A percentile compares a stretch with the other conserved stretches of the same genome.
Evolutionary conservation across 2,329 filamentous ascomycete genomes (phyloP).

Genomic region (Plectosphaerella plurivora): DNA sequence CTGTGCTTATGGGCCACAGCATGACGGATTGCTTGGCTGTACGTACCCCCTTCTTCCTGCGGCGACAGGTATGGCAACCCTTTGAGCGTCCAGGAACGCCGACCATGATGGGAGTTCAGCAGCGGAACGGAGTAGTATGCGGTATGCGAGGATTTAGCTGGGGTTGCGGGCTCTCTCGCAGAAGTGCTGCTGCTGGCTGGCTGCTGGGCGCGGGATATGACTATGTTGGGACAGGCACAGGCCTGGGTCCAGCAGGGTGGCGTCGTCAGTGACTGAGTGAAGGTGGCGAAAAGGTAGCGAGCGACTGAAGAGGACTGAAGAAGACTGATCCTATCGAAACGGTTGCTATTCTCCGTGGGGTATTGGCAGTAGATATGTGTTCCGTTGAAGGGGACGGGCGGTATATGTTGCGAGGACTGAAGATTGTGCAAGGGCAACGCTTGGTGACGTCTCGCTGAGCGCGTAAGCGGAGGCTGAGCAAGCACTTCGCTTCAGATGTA

Average conservation of each 20-base stretch:
- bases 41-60: slow-evolving; percentile 15
- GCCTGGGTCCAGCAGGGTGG: not conserved
- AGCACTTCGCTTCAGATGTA: not conserved
- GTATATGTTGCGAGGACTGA: not conserved
- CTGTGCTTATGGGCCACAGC: no score
- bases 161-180: not conserved
- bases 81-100: slow-evolving; percentile 15
- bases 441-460: not conserved
- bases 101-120: slow-evolving; percentile 7
- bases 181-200: not conserved
- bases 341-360: not conserved
- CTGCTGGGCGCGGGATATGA: not conserved
- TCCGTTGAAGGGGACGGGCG: not conserved
- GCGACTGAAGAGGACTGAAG: no score
- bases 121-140: no score
- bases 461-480: not conserved
- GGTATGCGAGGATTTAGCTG: not conserved
- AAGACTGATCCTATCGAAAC: no score
- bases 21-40: no score
- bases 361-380: not conserved
- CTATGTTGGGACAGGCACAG: not conserved
- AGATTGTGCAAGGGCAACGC: not conserved
- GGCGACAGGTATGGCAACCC: slow-evolving; percentile 13
- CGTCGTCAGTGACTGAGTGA: not conserved
- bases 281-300: no score